Conservation (phyloP, 768 basidiomycete species). For the Tulasnella sp. region DNA sequence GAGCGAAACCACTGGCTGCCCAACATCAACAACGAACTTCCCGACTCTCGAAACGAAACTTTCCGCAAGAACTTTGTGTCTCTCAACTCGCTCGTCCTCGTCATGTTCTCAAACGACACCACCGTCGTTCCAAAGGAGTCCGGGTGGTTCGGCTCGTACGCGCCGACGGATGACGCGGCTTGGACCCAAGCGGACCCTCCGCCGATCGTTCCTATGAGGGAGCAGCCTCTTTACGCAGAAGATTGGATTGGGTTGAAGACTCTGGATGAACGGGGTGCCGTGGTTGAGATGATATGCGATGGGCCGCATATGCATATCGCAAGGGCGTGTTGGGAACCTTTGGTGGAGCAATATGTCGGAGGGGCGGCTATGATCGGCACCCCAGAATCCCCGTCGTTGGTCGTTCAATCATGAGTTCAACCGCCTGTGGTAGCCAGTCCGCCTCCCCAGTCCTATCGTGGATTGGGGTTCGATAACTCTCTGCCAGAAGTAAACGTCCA, state of each 20-base stretch:
- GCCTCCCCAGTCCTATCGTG: no score
- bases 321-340: slow-evolving; percentile 48
- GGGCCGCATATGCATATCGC: slow-evolving; percentile 70
- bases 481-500: no score
- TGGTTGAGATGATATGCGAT: slow-evolving; percentile 55
- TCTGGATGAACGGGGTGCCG: slow-evolving; percentile 57
- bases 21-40: slow-evolving; percentile 71
- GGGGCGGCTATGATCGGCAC: neutral
- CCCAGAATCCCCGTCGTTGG: neutral
- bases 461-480: no score
- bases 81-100: slow-evolving; percentile 60
- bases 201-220: slow-evolving; percentile 58
- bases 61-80: slow-evolving; percentile 55
- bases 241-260: slow-evolving; percentile 74
- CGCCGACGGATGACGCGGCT: slow-evolving; percentile 34
- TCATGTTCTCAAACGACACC: slow-evolving; percentile 62
- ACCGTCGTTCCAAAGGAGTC: slow-evolving; percentile 81
- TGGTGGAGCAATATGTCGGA: slow-evolving; percentile 34
- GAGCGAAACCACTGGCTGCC: slow-evolving; percentile 57
- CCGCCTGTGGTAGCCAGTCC: no score
- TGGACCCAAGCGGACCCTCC: slow-evolving; percentile 21
- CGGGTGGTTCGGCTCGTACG: slow-evolving; percentile 77
- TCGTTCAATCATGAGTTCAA: neutral
- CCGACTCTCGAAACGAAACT: slow-evolving; percentile 45
- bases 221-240: slow-evolving; percentile 62